Evolutionary conservation across 805 yeast genomes (phyloP).

Genomic region (Sungouiozyma ichnusensis): DNA sequence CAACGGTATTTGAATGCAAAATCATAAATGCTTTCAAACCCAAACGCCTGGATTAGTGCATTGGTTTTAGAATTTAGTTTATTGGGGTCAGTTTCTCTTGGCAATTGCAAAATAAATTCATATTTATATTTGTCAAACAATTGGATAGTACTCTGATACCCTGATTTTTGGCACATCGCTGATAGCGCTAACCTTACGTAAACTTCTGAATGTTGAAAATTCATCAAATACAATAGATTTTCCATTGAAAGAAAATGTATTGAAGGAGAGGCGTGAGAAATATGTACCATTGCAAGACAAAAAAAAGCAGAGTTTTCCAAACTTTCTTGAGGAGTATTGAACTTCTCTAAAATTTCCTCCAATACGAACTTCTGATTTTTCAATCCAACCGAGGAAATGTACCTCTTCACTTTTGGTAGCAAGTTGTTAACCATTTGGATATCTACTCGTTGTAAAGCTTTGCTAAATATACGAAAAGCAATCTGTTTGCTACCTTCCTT

Average conservation of each 20-base stretch:
- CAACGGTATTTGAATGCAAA: slow-evolving; percentile 9
- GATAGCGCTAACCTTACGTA: slow-evolving; percentile 12
- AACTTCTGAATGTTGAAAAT: slow-evolving; percentile 9
- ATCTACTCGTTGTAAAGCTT: slow-evolving; percentile 10
- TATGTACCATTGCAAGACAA: slow-evolving; percentile 10
- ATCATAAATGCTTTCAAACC: slow-evolving; percentile 6
- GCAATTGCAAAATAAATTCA: slow-evolving; percentile 16
- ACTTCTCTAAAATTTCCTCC: slow-evolving; percentile 17
- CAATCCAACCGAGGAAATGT: slow-evolving; percentile 16
- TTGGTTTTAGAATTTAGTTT: slow-evolving; percentile 11
- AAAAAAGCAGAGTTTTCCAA: slow-evolving; percentile 23
- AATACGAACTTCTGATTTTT: slow-evolving; percentile 24
- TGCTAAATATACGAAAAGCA: slow-evolving; percentile 14
- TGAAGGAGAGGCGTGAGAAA: slow-evolving; percentile 17
- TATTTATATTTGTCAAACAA: slow-evolving; percentile 18
- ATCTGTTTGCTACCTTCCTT: slow-evolving; percentile 22
- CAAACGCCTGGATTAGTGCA: slow-evolving; percentile 9
- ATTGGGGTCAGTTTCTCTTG: background rate
- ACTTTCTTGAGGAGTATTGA: slow-evolving; percentile 15
- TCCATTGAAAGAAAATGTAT: slow-evolving; percentile 10
- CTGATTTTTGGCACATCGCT: slow-evolving; percentile 3
- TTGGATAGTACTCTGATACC: slow-evolving; percentile 2
- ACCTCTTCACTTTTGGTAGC: slow-evolving; percentile 3
- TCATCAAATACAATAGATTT: slow-evolving; percentile 8
- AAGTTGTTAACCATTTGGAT: slow-evolving; percentile 1